Evolutionary conservation across 305 asterid genomes (phyloP).

Genomic region (Fraxinus dipetala): DNA sequence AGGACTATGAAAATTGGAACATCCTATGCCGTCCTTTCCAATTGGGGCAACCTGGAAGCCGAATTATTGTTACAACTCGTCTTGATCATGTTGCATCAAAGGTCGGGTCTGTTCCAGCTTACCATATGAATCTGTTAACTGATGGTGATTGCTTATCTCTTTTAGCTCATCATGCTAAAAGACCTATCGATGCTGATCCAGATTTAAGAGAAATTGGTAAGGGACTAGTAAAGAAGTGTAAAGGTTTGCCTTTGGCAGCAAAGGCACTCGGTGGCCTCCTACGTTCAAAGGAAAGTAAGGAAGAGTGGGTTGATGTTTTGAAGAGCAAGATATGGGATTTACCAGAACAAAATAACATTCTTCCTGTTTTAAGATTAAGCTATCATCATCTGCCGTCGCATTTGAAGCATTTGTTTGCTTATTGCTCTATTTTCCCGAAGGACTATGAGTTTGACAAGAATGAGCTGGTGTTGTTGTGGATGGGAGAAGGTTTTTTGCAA

Average conservation of each 20-base stretch:
- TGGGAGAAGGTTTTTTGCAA: conserved; percentile 50
- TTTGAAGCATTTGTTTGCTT: conserved; percentile 49
- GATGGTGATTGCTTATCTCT: conserved; percentile 38
- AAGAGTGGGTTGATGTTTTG: conserved; percentile 50
- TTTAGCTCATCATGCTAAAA: conserved; percentile 42
- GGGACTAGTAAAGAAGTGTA: conserved; percentile 51
- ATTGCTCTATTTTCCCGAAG: conserved; percentile 60
- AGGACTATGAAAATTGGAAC: conserved; percentile 40
- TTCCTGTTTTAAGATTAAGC: conserved; percentile 48
- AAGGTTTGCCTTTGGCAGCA: conserved; percentile 67
- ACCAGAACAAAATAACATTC: conserved; percentile 31
- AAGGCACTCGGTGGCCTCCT: conserved; percentile 52
- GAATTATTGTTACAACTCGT: conserved; percentile 61
- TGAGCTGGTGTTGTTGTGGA: conserved; percentile 50
- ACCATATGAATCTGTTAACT: conserved; percentile 41
- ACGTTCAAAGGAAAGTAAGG: conserved; percentile 37
- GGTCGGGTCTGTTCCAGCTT: conserved; percentile 44
- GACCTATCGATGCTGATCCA: conserved; percentile 21
- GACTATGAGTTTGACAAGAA: conserved; percentile 48
- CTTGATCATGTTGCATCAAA: conserved; percentile 39
- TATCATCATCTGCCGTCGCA: conserved; percentile 51
- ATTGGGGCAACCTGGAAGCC: conserved; percentile 48
- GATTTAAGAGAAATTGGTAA: conserved; percentile 36
- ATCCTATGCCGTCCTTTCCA: conserved; percentile 37
- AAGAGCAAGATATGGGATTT: conserved; percentile 52